A percentile compares a stretch with the other conserved stretches of the same genome.
phyloP scores from a whole-genome alignment of 116 monocot species.

The Posidonia oceanica region DNA sequence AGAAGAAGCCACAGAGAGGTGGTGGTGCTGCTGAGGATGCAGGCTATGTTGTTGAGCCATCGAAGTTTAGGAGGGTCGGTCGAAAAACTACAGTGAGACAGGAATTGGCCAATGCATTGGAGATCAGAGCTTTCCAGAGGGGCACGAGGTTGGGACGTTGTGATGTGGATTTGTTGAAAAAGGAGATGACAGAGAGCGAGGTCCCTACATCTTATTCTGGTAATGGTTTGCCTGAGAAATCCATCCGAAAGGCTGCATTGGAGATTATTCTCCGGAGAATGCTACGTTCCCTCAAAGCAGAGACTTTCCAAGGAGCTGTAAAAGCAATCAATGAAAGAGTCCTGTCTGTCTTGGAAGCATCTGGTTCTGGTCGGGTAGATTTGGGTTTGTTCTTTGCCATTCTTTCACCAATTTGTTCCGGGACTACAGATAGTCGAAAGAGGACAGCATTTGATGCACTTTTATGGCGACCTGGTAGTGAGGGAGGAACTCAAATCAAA shows the following conservation, averaged over 20 bases:
- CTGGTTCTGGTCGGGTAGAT: conserved; percentile 83
- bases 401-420: conserved; percentile 73
- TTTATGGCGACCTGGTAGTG: conserved; percentile 64
- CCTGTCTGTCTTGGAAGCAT: conserved; percentile 72
- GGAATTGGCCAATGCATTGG: conserved; percentile 80
- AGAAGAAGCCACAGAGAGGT: conserved; percentile 49
- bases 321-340: conserved; percentile 89
- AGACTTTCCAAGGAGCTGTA: conserved; percentile 79
- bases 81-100: conserved; percentile 68
- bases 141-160: conserved; percentile 60
- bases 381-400: conserved; percentile 86
- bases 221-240: conserved; percentile 65
- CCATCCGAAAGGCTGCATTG: conserved; percentile 84
- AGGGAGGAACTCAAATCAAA: conserved; percentile 37
- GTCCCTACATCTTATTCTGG: conserved; percentile 87
- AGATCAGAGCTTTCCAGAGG: conserved; percentile 84
- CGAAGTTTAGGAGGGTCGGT: conserved; percentile 76
- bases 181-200: conserved; percentile 74
- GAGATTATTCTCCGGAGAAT: conserved; percentile 75
- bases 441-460: conserved; percentile 78
- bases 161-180: conserved; percentile 58
- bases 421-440: conserved; percentile 58
- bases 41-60: conserved; percentile 48
- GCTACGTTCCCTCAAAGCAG: conserved; percentile 72
- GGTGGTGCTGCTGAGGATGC: conserved; percentile 23